Evolutionary conservation across 2,329 filamentous ascomycete species (phyloP).

Genomic region (Thielaviopsis cerberus): DNA sequence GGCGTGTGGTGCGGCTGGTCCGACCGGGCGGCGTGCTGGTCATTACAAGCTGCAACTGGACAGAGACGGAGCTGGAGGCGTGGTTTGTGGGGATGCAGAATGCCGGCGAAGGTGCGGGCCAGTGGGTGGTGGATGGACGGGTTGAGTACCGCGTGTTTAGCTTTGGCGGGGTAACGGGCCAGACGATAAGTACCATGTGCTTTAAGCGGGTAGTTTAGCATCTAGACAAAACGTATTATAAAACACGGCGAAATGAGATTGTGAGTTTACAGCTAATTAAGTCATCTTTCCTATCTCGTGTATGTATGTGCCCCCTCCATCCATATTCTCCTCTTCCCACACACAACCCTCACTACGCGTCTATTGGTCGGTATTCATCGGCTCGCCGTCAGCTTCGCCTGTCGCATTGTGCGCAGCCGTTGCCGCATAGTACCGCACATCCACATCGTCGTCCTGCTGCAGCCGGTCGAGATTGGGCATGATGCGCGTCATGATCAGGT

Average conservation of each 20-base stretch:
- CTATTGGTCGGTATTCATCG: constrained; percentile 49
- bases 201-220: constrained; percentile 35
- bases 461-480: constrained; percentile 84
- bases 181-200: constrained; percentile 74
- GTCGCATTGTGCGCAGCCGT: constrained; percentile 52
- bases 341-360: constrained; percentile 15
- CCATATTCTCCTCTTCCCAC: not conserved
- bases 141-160: constrained; percentile 73
- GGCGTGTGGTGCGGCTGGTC: constrained; percentile 49
- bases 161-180: constrained; percentile 75
- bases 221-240: not conserved
- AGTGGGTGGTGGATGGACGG: constrained; percentile 42
- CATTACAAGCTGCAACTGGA: constrained; percentile 97
- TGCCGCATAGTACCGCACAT: constrained; percentile 93
- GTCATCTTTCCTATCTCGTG: not conserved
- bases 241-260: not conserved
- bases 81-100: constrained; percentile 46
- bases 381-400: constrained; percentile 29
- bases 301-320: not conserved
- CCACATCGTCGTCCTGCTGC: constrained; percentile 92
- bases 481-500: constrained; percentile 71
- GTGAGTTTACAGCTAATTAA: not conserved
- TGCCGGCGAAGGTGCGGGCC: constrained; percentile 14
- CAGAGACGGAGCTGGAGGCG: constrained; percentile 58
- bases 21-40: constrained; percentile 54